phyloP scores from a whole-genome alignment of 2,329 filamentous ascomycete genomes.

The Fusarium mundagurra region DNA sequence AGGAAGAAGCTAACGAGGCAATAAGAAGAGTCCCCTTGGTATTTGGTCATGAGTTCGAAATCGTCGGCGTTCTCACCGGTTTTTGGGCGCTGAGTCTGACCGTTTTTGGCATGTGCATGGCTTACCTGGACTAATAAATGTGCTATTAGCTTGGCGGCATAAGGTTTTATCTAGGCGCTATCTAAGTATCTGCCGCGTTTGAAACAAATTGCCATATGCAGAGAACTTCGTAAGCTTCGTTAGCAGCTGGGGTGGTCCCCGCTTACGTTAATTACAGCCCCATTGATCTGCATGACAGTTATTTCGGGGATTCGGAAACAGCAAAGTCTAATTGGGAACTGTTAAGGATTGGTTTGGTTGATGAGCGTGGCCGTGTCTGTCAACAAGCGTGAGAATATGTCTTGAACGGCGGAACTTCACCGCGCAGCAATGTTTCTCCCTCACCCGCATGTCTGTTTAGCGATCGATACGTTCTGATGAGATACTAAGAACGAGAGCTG shows the following conservation, averaged over 20 bases:
- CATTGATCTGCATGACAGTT: not conserved
- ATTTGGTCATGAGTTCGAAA: not conserved
- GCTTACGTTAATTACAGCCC: not conserved
- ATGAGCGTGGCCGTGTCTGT: too few species aligned
- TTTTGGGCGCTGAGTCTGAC: not conserved
- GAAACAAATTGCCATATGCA: not conserved
- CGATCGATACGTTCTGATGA: too few species aligned
- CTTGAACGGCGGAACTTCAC: too few species aligned
- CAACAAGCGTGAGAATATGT: too few species aligned
- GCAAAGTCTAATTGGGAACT: not conserved
- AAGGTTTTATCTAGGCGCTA: conserved; percentile 14
- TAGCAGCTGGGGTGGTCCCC: not conserved
- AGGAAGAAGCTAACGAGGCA: not conserved
- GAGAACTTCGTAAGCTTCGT: not conserved
- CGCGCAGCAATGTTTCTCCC: too few species aligned
- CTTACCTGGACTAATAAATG: not conserved
- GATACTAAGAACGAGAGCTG: too few species aligned
- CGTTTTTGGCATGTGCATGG: not conserved
- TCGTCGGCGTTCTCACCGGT: not conserved
- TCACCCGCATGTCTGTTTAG: too few species aligned
- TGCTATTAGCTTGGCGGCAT: not conserved
- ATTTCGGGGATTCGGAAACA: not conserved
- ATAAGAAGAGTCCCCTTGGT: not conserved
- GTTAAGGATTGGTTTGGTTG: not conserved
- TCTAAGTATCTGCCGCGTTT: not conserved